Conservation (phyloP, 371 early-diverging fungal genomes). For the Mortierella sp. region DNA sequence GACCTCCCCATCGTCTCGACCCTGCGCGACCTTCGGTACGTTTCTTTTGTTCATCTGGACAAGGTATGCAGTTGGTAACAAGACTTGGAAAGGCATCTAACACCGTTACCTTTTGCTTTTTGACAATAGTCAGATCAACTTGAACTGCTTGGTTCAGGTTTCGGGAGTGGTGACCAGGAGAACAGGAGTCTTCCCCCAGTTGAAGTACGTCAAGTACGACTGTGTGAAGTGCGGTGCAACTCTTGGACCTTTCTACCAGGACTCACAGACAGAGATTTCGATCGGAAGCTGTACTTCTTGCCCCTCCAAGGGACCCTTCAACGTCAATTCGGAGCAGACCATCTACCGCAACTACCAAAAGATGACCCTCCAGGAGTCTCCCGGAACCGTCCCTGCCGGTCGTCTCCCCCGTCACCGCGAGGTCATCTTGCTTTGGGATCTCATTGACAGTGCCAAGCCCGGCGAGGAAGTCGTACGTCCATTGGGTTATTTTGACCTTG, state of each 20-base stretch:
- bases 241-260: slow-evolving; percentile 98
- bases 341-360: slow-evolving; percentile 99
- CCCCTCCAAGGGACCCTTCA: slow-evolving; percentile 95
- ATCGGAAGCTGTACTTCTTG: slow-evolving; percentile 95
- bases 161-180: slow-evolving; percentile 97
- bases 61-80: background rate
- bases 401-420: slow-evolving; percentile 97
- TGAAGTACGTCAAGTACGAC: slow-evolving; percentile 97
- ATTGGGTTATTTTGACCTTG: slow-evolving; percentile 24
- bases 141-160: slow-evolving; percentile 96
- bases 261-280: slow-evolving; percentile 86
- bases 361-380: slow-evolving; percentile 98
- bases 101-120: background rate
- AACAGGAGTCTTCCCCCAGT: slow-evolving; percentile 96
- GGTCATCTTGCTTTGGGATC: slow-evolving; percentile 96
- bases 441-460: slow-evolving; percentile 98
- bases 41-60: background rate
- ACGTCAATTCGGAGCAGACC: slow-evolving; percentile 93
- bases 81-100: background rate
- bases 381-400: slow-evolving; percentile 98
- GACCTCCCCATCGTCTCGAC: slow-evolving; percentile 90
- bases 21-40: slow-evolving; percentile 91
- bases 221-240: slow-evolving; percentile 96
- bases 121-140: slow-evolving; percentile 78
- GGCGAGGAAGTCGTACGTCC: slow-evolving; percentile 94